These are phyloP conservation scores for Dillenia turbinata DNA, from an alignment of 164 flowering plant genomes.

Conservation along the genomic window DNA sequence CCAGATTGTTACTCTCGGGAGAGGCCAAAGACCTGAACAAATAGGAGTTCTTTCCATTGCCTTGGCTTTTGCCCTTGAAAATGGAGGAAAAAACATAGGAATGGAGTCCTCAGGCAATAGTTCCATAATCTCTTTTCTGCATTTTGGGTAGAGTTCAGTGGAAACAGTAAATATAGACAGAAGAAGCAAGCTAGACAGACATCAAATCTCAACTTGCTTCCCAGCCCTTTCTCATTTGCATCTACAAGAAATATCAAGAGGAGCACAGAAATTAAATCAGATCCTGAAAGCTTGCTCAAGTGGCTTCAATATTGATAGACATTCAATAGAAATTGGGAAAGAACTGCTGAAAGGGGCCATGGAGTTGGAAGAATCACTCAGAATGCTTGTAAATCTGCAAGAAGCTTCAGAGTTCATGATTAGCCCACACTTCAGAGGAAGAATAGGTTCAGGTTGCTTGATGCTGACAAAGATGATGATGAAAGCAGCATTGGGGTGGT, in stretches of 20 bases:
- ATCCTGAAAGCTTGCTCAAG: constrained; percentile 58
- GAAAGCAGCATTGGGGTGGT: constrained; percentile 3
- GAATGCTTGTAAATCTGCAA: constrained; percentile 70
- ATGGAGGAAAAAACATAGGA: constrained; percentile 40
- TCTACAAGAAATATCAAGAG: constrained; percentile 63
- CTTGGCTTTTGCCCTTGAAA: constrained; percentile 55
- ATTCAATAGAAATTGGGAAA: constrained; percentile 64
- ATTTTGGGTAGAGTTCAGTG: constrained; percentile 35
- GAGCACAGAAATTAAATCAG: constrained; percentile 71
- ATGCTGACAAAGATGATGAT: constrained; percentile 51
- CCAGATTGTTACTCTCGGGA: constrained; percentile 47
- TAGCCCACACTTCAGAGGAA: constrained; percentile 25
- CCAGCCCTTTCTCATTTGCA: constrained; percentile 49
- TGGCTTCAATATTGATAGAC: constrained; percentile 40
- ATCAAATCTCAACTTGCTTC: constrained; percentile 16
- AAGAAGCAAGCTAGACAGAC: constrained; percentile 15
- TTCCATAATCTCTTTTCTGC: constrained; percentile 35
- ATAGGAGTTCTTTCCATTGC: constrained; percentile 59
- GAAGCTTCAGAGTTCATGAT: constrained; percentile 58
- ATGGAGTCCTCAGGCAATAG: constrained; percentile 30
- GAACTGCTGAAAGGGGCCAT: constrained; percentile 75
- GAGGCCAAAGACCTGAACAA: constrained; percentile 33
- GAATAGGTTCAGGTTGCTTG: constrained; percentile 46
- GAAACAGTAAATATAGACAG: constrained; percentile 25
- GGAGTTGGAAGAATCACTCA: constrained; percentile 73